Evolutionary conservation across 371 early-diverging fungal genomes (phyloP), one percentile per base, ranked within the genome.

Genomic region (Mortierella sp.): DNA sequence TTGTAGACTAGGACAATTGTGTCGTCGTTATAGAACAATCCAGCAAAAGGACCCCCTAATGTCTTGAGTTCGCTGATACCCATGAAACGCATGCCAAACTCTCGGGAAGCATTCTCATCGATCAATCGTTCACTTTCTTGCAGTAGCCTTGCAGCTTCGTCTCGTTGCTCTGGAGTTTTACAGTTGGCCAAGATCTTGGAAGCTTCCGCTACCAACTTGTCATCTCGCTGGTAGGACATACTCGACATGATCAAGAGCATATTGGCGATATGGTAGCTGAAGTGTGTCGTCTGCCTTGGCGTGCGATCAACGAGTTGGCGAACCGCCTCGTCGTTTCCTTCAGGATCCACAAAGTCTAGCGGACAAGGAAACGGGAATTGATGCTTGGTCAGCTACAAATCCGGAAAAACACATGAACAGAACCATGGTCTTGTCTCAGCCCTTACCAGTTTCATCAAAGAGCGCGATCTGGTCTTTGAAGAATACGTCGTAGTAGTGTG

Each of bases 51-150:
- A 0, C 84, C 85, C 1, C 83, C 83, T 0, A 82, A 34, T 0
- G 84, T 79, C 50, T 83, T 85, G 10, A 83, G 67, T 41, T 85
- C 85, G 28, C 84, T 79, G 9, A 85, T 67, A 2, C 85, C 85
- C 16, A 68, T 58, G 63, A 85, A 85, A 8, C 76, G 78, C 59
- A 85, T 74, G 3, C 82, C 82, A 50, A 82, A 53, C 10, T 57
- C 13, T 14, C 49, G 60, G n/a, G n/a, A n/a, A 1, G 69, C 69
- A 48, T 58, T 57, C 5, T 12, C 29, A 17, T 76, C 70, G 31
- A 76, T 76, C 7, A 45, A 49, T 7, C 29, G 54, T 31, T 76
- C 77, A n/a, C 77, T 76, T 17, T 47, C 55, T 21, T 51, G 12
- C 17, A 76, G 51, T 43, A 64, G 27, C n/a, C 52, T 34, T 12